phyloP scores from a whole-genome alignment of 495 filamentous ascomycete genomes.

The Beverwykella pulmonaria region DNA sequence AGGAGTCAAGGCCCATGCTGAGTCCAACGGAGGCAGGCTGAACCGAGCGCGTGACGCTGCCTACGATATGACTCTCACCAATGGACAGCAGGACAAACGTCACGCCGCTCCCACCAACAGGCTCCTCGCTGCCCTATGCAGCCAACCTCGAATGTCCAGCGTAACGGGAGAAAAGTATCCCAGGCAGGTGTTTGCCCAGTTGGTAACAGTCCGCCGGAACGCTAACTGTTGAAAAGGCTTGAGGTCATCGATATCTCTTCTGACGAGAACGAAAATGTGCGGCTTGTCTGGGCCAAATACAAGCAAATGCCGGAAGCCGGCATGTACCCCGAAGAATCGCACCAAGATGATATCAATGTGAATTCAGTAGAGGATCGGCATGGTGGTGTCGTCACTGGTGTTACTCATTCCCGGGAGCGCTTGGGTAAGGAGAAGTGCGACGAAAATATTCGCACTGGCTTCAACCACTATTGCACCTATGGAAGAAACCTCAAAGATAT shows the following conservation, averaged over 20 bases:
- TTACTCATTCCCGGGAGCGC: neutral
- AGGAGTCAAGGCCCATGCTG: neutral
- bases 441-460: neutral
- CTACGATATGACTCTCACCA: neutral
- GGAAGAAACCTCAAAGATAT: neutral
- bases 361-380: neutral
- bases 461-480: neutral
- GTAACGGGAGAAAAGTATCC: neutral
- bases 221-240: neutral
- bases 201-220: neutral
- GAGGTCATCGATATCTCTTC: neutral
- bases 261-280: neutral
- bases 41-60: neutral
- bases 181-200: neutral
- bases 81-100: neutral
- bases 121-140: neutral
- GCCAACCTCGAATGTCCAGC: neutral
- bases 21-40: neutral
- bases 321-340: neutral
- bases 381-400: neutral
- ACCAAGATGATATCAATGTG: conserved; percentile 10
- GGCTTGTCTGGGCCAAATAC: neutral
- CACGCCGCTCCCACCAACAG: neutral
- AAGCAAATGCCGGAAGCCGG: neutral
- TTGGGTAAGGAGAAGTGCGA: neutral